Evolutionary conservation across 2,329 filamentous ascomycete genomes (phyloP), one percentile per base, ranked within the genome.

Genomic region (Cercospora canescens): DNA sequence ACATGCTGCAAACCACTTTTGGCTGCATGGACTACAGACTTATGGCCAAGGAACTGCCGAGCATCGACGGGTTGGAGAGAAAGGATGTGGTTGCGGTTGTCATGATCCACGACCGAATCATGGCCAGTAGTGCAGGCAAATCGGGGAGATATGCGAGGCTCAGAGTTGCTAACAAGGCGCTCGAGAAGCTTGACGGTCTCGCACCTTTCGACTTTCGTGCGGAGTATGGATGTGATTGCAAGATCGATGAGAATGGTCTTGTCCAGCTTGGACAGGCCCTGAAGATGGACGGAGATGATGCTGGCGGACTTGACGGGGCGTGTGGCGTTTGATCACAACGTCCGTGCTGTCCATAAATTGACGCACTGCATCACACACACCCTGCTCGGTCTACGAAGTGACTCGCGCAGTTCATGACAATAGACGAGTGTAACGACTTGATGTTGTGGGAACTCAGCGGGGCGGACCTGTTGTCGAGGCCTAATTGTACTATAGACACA

Each of bases 141-240:
- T 71, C 67, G 59, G 86, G 86, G 0, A 84, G 91, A 55, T 91
- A 93, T 78, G 93, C 92, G 0, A 94, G 93, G 78, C 78, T 91
- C 4, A 83, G 83, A 12, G 90, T 87, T 0, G 89, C 90, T 12
- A 86, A 88, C 70, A 80, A 81, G 67, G 89, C 88, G 1, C 70
- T 91, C 59, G 76, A 79, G 69, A 75, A 66, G 64, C 70, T 89
- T 58, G 80, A 85, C 28, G 84, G 83, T 0, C 67, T 89, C 67
- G 77, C 79, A 24, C 77, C 82, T 6, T 82, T 82, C 8, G 85
- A 89, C 62, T 96, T 91, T 67, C 83, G 86, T 67, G 76, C 76
- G 60, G 80, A 77, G 70, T 91, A 86, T 74, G 80, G 80, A 1
- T 96, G 93, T 72, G 78, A 86, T 69, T 97, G 93, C 60, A 67